Evolutionary conservation across 73 alveolate genomes (phyloP).

Genomic region (Paramecium octaurelia): DNA sequence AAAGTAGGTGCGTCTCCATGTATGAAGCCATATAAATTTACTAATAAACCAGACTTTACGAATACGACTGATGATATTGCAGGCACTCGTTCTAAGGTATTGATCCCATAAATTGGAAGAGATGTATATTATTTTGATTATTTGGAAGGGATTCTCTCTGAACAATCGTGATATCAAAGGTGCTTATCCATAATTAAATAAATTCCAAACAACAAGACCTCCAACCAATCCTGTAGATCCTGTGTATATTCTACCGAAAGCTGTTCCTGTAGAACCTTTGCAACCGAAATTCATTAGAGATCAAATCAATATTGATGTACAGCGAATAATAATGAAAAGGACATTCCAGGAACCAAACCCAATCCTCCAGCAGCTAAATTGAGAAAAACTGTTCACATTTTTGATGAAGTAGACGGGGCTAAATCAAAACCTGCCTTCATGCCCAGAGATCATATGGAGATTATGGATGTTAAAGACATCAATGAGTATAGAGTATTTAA

Average conservation of each 20-base stretch:
- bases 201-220: slow-evolving; percentile 73
- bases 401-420: slow-evolving; percentile 91
- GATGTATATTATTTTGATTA: slow-evolving; percentile 55
- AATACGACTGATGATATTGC: slow-evolving; percentile 65
- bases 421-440: slow-evolving; percentile 74
- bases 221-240: slow-evolving; percentile 92
- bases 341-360: slow-evolving; percentile 94
- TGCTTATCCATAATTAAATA: slow-evolving; percentile 72
- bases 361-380: slow-evolving; percentile 71
- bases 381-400: slow-evolving; percentile 79
- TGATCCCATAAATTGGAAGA: slow-evolving; percentile 7
- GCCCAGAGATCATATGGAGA: slow-evolving; percentile 77
- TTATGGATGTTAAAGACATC: slow-evolving; percentile 71
- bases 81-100: slow-evolving; percentile 56
- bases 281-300: slow-evolving; percentile 96
- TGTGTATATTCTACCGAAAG: slow-evolving; percentile 82
- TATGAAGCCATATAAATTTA: slow-evolving; percentile 67
- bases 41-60: slow-evolving; percentile 55
- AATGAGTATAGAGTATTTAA: slow-evolving; percentile 52
- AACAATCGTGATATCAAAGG: slow-evolving; percentile 71
- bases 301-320: slow-evolving; percentile 69
- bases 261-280: slow-evolving; percentile 83
- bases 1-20: slow-evolving; percentile 65
- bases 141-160: slow-evolving; percentile 68
- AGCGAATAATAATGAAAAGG: slow-evolving; percentile 63